phyloP scores from a whole-genome alignment of 768 basidiomycete genomes.

The Coprinellus micaceus region DNA sequence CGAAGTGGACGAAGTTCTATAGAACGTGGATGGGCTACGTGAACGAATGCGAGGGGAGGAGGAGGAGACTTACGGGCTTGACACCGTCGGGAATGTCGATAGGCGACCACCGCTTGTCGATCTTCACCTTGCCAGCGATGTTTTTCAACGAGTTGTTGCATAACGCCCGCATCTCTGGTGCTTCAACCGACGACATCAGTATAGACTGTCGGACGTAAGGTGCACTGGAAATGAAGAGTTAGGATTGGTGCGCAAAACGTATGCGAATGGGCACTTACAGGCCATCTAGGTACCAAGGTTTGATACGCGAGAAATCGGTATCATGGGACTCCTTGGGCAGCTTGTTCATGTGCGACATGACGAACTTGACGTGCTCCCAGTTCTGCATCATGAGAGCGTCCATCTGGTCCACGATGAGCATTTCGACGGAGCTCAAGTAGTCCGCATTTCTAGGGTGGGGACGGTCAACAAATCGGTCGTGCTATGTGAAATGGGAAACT shows the following conservation, averaged over 20 bases:
- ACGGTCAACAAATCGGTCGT: conserved; percentile 1
- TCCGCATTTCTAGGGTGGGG: conserved; percentile 62
- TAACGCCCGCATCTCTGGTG: conserved; percentile 79
- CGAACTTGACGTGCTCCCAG: conserved; percentile 97
- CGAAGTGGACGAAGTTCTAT: conserved; percentile 74
- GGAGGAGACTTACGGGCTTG: conserved; percentile 54
- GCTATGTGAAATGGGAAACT: conserved; percentile 22
- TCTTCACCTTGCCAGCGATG: conserved; percentile 76
- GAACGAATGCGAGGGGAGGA: background rate
- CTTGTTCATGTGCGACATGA: conserved; percentile 80
- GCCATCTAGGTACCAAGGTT: conserved; percentile 96
- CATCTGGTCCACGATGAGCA: conserved; percentile 87
- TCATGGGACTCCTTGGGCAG: conserved; percentile 92
- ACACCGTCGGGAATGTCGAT: conserved; percentile 81
- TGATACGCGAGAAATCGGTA: conserved; percentile 93
- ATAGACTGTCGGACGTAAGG: conserved; percentile 87
- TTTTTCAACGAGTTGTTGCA: conserved; percentile 78
- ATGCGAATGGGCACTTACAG: conserved; percentile 45
- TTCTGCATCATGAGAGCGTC: conserved; percentile 97
- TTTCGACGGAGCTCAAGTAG: conserved; percentile 90
- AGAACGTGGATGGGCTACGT: background rate
- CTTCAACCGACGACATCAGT: conserved; percentile 82
- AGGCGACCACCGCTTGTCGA: conserved; percentile 66
- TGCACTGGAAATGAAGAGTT: conserved; percentile 50
- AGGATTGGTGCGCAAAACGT: background rate